Base-by-base conservation (phyloP, 257 asterid genomes). In the Lycium barbarum region DNA sequence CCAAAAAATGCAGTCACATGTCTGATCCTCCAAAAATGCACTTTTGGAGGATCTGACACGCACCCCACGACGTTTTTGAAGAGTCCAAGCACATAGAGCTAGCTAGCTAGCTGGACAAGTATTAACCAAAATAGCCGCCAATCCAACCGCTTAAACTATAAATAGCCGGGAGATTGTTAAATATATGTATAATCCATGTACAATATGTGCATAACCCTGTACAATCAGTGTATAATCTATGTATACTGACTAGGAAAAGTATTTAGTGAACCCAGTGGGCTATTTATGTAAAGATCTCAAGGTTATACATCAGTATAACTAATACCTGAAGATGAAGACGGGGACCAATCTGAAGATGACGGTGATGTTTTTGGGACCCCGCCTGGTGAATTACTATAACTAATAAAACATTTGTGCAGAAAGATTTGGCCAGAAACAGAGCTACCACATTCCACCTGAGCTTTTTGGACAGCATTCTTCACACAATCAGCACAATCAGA, bases 361-460 rank as follows among this genome's bases (percentile, higher is more conserved):
- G 97, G 88, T 57, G 98, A 89, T 76, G 83, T 89, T 82, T 89
- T 89, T 2, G 98, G 98, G 72, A 87, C 87, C 74, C 98, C 97
- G 84, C 92, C 87, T 12, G 93, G 88, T 61, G 89, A 92, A 89
- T 87, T 89, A 80, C 87, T 91, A 70, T 93, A 96, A 83, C 93
- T 89, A 84, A 96, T 91, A 81, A 92, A 96, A 85, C 99, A 96
- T 86, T 93, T 96, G 83, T 92, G 93, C 53, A 96, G 96, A 88
- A 91, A 96, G 61, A 96, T 90, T 87, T 95, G 97, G 63, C 97
- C 98, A 86, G 95, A 87, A 90, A 93, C 26, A 3, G 99, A 93
- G 88, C 97, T 93, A 71, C 99, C 99, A 91, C 99, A 96, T 88
- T 96, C 99, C 84, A 93, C 98, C 89, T 96, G 99, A 88, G 98